These are phyloP conservation scores for Umbellularia californica DNA, from an alignment of 164 flowering plant genomes.

Conservation along the genomic window DNA sequence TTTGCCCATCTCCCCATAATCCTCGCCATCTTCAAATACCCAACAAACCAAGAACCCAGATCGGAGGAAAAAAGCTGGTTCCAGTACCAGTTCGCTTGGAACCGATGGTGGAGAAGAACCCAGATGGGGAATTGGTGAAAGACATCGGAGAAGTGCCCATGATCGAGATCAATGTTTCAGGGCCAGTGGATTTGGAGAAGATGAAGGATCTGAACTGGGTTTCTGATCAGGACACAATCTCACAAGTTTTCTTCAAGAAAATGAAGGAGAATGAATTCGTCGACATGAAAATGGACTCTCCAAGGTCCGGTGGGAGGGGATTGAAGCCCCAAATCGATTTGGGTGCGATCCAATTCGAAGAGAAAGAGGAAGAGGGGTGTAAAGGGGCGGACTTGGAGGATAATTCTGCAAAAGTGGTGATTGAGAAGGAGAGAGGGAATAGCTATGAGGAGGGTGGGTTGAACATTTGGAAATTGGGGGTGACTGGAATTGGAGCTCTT, in stretches of 20 bases:
- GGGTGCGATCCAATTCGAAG: conserved; percentile 27
- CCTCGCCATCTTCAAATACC: background rate
- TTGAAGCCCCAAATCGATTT: conserved; percentile 29
- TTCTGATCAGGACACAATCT: conserved; percentile 33
- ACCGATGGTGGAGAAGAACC: conserved; percentile 10
- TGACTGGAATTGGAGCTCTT: conserved; percentile 49
- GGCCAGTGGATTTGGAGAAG: background rate
- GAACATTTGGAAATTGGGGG: conserved; percentile 40
- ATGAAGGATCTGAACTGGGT: conserved; percentile 7
- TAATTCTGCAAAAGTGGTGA: background rate
- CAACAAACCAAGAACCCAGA: conserved; percentile 1
- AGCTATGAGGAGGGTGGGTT: conserved; percentile 22
- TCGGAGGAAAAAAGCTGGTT: conserved; percentile 10
- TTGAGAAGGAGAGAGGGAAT: conserved; percentile 15
- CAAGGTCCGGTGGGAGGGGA: conserved; percentile 15
- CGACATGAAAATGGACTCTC: conserved; percentile 64
- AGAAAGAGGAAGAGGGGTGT: conserved; percentile 3
- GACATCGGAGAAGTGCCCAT: conserved; percentile 20
- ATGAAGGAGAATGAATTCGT: conserved; percentile 50
- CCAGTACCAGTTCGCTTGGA: conserved; percentile 9
- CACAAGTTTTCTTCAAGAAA: conserved; percentile 45
- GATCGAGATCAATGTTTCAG: conserved; percentile 6
- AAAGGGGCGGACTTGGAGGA: conserved; percentile 8
- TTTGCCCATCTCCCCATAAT: conserved; percentile 23
- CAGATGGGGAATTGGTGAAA: conserved; percentile 14